Evolutionary conservation across 345 rosid genomes (phyloP).

Genomic region (Citrus maxima): DNA sequence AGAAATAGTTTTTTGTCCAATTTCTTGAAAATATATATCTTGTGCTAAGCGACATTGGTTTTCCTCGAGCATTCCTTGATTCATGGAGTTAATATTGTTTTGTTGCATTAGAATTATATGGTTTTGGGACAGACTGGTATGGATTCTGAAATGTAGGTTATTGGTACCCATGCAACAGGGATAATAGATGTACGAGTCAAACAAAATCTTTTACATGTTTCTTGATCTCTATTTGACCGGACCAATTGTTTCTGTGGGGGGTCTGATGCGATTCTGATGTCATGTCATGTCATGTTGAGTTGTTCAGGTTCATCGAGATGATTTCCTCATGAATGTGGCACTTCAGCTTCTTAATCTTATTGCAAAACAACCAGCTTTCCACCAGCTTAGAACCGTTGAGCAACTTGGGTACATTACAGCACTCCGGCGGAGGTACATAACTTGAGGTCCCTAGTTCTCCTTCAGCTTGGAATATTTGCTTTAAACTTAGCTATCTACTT

Average conservation of each 20-base stretch:
- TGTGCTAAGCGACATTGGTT: neutral
- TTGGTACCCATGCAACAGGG: neutral
- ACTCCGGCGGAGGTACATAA: slow-evolving; percentile 61
- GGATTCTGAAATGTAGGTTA: neutral
- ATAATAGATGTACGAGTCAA: neutral
- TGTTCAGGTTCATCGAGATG: slow-evolving; percentile 78
- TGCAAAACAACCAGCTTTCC: slow-evolving; percentile 89
- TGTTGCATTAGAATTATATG: neutral
- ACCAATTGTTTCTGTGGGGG: neutral
- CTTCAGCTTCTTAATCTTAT: slow-evolving; percentile 76
- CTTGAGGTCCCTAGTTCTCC: neutral
- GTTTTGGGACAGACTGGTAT: neutral
- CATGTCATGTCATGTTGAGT: neutral
- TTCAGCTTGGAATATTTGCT: neutral
- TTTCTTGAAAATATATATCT: neutral
- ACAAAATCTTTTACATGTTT: neutral
- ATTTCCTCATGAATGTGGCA: slow-evolving; percentile 64
- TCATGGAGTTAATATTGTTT: neutral
- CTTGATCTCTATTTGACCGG: neutral
- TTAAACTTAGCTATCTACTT: slow-evolving; percentile 9
- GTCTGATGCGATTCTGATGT: slow-evolving; percentile 13
- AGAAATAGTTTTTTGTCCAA: neutral
- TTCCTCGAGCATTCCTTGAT: neutral
- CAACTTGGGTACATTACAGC: slow-evolving; percentile 89
- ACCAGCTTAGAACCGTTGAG: slow-evolving; percentile 95